These are phyloP conservation scores for Alloteropsis semialata DNA, from an alignment of 176 grass and related monocot species.

Conservation along the genomic window DNA sequence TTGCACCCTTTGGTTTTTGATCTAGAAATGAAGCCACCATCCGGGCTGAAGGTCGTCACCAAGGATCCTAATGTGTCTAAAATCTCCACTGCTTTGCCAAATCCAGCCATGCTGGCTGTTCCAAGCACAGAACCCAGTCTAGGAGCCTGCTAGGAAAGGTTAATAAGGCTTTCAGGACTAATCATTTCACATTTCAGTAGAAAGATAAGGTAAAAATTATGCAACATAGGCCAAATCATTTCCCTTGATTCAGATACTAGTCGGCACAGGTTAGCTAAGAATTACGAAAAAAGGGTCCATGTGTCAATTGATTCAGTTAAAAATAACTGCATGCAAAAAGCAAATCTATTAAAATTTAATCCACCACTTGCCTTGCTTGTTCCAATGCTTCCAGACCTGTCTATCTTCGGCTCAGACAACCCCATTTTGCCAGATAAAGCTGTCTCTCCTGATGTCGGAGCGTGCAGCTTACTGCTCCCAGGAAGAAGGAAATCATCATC, in stretches of 20 bases:
- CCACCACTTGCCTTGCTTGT: constrained; percentile 34
- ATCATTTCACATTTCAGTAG: not conserved
- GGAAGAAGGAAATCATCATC: constrained; percentile 29
- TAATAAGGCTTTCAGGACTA: constrained; percentile 12
- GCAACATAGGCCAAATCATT: not conserved
- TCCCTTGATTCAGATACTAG: not conserved
- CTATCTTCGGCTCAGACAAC: not conserved
- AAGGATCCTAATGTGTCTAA: constrained; percentile 79
- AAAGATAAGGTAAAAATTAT: not conserved
- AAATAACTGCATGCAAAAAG: not conserved
- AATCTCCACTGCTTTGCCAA: constrained; percentile 86
- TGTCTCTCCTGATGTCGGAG: constrained; percentile 14
- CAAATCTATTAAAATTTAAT: not conserved
- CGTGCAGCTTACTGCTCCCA: not conserved
- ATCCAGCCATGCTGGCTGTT: constrained; percentile 60
- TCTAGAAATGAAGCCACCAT: constrained; percentile 59
- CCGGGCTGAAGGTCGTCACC: constrained; percentile 63
- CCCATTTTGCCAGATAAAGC: constrained; percentile 7
- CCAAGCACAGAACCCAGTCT: constrained; percentile 50
- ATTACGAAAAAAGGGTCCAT: not conserved
- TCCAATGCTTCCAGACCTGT: constrained; percentile 18
- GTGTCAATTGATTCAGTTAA: not conserved
- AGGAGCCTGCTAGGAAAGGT: constrained; percentile 26
- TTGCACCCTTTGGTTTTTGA: constrained; percentile 60
- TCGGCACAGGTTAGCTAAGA: not conserved